Percentiles rank a stretch among this genome's conserved stretches.
phyloP scores from a whole-genome alignment of 352 stramenopile genomes.

The Phytophthora tubulina region DNA sequence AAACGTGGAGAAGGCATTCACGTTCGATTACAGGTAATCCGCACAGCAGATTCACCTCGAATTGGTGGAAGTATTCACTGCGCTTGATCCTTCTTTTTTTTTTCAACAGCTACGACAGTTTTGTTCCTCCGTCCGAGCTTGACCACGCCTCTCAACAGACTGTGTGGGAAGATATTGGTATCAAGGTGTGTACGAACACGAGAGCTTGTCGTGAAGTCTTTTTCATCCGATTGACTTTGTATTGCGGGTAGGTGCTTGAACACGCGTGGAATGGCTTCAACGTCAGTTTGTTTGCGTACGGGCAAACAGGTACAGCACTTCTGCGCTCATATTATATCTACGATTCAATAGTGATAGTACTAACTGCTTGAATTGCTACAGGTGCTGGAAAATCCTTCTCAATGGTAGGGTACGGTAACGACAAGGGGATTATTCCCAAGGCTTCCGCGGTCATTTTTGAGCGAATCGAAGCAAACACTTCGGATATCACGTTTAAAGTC shows the following conservation, averaged over 20 bases:
- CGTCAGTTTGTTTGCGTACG: constrained; percentile 89
- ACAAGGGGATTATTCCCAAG: constrained; percentile 88
- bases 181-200: constrained; percentile 55
- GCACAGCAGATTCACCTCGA: too few species aligned
- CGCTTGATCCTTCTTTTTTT: neutral
- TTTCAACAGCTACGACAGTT: constrained; percentile 83
- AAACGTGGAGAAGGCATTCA: constrained; percentile 80
- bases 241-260: constrained; percentile 67
- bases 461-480: constrained; percentile 65
- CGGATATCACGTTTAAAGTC: constrained; percentile 79
- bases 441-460: constrained; percentile 88
- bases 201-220: neutral
- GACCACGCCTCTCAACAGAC: constrained; percentile 82
- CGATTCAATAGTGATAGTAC: neutral
- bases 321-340: neutral
- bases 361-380: constrained; percentile 1
- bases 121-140: constrained; percentile 59
- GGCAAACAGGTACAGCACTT: constrained; percentile 66
- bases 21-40: constrained; percentile 87
- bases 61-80: neutral
- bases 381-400: constrained; percentile 88
- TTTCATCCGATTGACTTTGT: neutral
- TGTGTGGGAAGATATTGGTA: constrained; percentile 88
- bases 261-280: constrained; percentile 93
- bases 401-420: constrained; percentile 86